Evolutionary conservation across 805 yeast species (phyloP).

Genomic region (Candida oleophila): DNA sequence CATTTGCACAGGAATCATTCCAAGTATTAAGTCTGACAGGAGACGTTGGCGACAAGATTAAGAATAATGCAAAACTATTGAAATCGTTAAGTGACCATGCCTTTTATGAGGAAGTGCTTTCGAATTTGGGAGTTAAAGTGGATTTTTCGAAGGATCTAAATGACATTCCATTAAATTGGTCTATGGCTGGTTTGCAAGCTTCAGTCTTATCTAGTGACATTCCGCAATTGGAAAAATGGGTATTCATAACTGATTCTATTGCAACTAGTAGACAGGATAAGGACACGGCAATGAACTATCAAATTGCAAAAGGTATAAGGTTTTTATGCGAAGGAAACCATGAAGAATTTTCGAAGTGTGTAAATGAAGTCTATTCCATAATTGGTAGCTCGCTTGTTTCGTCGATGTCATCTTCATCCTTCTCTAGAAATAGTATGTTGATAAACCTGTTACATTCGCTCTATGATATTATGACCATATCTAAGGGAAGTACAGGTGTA

Average conservation of each 20-base stretch:
- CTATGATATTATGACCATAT: conserved; percentile 31
- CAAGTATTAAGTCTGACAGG: conserved; percentile 48
- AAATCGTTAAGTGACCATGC: conserved; percentile 77
- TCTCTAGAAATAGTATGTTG: conserved; percentile 33
- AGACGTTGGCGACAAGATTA: conserved; percentile 20
- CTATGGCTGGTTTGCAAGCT: conserved; percentile 70
- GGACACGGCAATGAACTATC: conserved; percentile 57
- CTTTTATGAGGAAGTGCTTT: conserved; percentile 62
- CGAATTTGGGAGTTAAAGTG: conserved; percentile 43
- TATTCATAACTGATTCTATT: conserved; percentile 45
- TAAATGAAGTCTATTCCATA: conserved; percentile 51
- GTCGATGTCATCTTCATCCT: conserved; percentile 32
- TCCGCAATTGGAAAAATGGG: conserved; percentile 56
- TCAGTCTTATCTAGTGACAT: conserved; percentile 65
- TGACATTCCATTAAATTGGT: conserved; percentile 52
- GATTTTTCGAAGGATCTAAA: conserved; percentile 16
- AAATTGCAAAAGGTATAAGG: conserved; percentile 62
- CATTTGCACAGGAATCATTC: conserved; percentile 81
- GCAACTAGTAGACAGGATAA: conserved; percentile 34
- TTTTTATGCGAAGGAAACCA: conserved; percentile 37
- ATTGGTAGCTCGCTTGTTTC: conserved; percentile 59
- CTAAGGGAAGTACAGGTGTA: conserved; percentile 7
- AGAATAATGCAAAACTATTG: conserved; percentile 54
- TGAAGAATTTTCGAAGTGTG: conserved; percentile 32
- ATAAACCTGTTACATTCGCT: conserved; percentile 38